Base-by-base conservation (phyloP, 2,329 filamentous ascomycete genomes). In the Neofusicoccum laricinum region DNA sequence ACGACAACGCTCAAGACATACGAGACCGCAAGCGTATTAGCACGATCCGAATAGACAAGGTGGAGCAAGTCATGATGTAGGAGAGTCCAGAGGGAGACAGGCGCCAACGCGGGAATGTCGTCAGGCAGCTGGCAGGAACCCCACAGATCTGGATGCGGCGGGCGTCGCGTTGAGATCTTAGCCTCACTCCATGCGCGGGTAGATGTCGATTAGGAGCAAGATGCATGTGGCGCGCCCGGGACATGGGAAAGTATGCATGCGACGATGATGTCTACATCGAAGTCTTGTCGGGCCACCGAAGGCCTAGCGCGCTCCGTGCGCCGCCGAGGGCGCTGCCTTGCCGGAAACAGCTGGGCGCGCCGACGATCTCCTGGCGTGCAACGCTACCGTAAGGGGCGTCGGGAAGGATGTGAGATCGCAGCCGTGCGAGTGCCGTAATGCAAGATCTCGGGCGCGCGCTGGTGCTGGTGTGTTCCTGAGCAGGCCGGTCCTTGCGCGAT, bases 11-110 rank as follows among this genome's bases (percentile, higher is more conserved):
- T 63, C 36, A 12, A 8, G 25, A 48, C n/a, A n/a, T 36, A 15
- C 61, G 46, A 51, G 32, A 17, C 48, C 61, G 48, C 25, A 63
- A 51, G 61, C 2, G 61, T 19, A 17, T 45, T 51, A 53, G 46
- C 48, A 63, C 19, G 61, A 45, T 21, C 58, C 61, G 21, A 43
- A 53, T 14, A 34, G n/a, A 50, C 38, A 12, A 38, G 46, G 48
- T 30, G 61, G 61, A 45, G 48, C 14, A 51, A 53, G 61, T 63
- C 61, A 63, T 63, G 61, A 63, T 63, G 61, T 63, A 51, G 46
- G 38, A 53, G 36, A 17, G 45, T 19, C 7, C 36, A 32, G 55
- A 15, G 8, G 36, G 12, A 21, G 17, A 19, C 51, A 21, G 51
- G 5, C 8, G 38, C 36, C 11, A 5, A 21, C 14, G 8, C 17